Evolutionary conservation across 192 early-diverging fungal genomes (phyloP).

Genomic region (Kappamyces sp.): DNA sequence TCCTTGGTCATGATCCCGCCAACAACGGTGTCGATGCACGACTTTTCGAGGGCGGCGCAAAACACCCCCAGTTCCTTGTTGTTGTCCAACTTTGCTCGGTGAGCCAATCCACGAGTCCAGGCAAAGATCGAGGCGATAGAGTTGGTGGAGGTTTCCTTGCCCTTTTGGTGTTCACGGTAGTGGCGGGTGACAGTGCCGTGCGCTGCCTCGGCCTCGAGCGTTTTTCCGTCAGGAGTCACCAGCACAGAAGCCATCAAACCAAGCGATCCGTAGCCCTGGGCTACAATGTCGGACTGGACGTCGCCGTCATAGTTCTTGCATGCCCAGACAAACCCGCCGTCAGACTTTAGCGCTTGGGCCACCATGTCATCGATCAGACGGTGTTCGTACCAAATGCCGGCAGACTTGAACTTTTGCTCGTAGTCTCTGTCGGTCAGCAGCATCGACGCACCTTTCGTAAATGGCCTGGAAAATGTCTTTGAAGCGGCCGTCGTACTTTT

Average conservation of each 20-base stretch:
- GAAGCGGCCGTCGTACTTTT: slow-evolving; percentile 95
- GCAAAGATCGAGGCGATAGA: slow-evolving; percentile 96
- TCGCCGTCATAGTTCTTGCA: slow-evolving; percentile 96
- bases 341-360: slow-evolving; percentile 92
- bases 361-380: slow-evolving; percentile 98
- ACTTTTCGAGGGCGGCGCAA: slow-evolving; percentile 72
- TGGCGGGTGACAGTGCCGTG: slow-evolving; percentile 90
- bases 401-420: slow-evolving; percentile 70
- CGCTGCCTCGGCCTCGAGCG: slow-evolving; percentile 92
- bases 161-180: slow-evolving; percentile 93
- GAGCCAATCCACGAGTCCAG: slow-evolving; percentile 78
- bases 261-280: slow-evolving; percentile 82
- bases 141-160: slow-evolving; percentile 89
- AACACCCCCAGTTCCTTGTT: slow-evolving; percentile 69
- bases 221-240: slow-evolving; percentile 84
- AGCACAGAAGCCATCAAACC: slow-evolving; percentile 92
- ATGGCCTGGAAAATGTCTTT: slow-evolving; percentile 94
- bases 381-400: slow-evolving; percentile 97
- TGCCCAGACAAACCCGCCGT: slow-evolving; percentile 90
- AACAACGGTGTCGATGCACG: slow-evolving; percentile 85
- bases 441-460: slow-evolving; percentile 55
- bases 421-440: slow-evolving; percentile 32
- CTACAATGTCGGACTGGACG: slow-evolving; percentile 92
- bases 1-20: slow-evolving; percentile 96
- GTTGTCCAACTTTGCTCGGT: slow-evolving; percentile 89